These are phyloP conservation scores for Neurospora sp. DNA, from an alignment of 495 filamentous ascomycete species.

Conservation along the genomic window DNA sequence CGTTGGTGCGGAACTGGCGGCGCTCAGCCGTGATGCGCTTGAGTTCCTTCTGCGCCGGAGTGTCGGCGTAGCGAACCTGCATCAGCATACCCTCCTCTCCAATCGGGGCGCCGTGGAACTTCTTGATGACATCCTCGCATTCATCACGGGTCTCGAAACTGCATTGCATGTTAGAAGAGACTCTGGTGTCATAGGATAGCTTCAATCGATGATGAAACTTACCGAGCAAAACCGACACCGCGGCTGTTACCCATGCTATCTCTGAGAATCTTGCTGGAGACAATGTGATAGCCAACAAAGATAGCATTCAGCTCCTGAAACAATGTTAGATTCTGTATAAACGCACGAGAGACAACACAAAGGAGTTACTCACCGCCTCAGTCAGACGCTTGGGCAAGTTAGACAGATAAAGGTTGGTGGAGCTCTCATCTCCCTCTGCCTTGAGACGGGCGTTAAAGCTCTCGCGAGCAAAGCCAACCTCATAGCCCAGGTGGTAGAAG, in stretches of 20 bases:
- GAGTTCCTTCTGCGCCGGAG: slow-evolving; percentile 86
- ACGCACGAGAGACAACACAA: not conserved
- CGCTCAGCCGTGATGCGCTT: slow-evolving; percentile 90
- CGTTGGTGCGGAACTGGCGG: slow-evolving; percentile 84
- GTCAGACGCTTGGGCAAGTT: slow-evolving; percentile 86
- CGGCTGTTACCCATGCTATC: slow-evolving; percentile 84
- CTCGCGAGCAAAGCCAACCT: slow-evolving; percentile 92
- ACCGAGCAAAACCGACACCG: slow-evolving; percentile 96
- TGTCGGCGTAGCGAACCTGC: slow-evolving; percentile 94
- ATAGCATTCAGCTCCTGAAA: slow-evolving; percentile 60
- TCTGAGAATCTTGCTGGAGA: slow-evolving; percentile 87
- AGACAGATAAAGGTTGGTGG: slow-evolving; percentile 94
- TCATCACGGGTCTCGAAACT: slow-evolving; percentile 83
- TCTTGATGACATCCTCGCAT: slow-evolving; percentile 74
- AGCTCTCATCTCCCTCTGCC: slow-evolving; percentile 71
- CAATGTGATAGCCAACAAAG: slow-evolving; percentile 73
- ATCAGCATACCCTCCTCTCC: slow-evolving; percentile 67
- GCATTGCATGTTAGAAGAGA: slow-evolving; percentile 14
- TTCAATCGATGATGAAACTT: slow-evolving; percentile 15
- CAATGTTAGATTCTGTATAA: slow-evolving; percentile 4
- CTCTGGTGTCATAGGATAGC: not conserved
- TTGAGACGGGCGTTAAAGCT: slow-evolving; percentile 95
- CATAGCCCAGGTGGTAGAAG: slow-evolving; percentile 89
- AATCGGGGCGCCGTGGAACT: slow-evolving; percentile 66
- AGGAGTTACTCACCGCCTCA: slow-evolving; percentile 54